Evolutionary conservation across 2,329 filamentous ascomycete genomes (phyloP).

Genomic region (Zymoseptoria tritici): DNA sequence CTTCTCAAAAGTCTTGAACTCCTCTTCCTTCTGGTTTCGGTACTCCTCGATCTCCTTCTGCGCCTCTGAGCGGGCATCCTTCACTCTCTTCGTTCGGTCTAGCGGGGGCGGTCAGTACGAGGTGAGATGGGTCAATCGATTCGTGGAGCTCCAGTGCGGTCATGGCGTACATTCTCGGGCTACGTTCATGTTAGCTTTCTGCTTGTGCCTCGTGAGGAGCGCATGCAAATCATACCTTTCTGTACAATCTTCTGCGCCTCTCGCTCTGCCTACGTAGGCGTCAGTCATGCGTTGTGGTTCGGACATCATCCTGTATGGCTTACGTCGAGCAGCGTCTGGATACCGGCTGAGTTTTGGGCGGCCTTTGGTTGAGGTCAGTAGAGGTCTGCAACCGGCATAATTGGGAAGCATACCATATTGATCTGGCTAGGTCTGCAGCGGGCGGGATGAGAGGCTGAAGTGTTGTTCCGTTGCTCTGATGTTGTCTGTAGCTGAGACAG

Average conservation of each 20-base stretch:
- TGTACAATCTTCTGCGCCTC: constrained; percentile 99
- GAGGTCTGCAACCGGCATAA: not conserved
- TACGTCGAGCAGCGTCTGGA: constrained; percentile 98
- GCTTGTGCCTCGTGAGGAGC: not conserved
- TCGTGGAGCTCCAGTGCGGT: not conserved
- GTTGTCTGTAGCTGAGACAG: not conserved
- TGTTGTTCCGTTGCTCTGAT: not conserved
- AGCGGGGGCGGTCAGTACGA: constrained; percentile 14
- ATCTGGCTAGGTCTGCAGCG: not conserved
- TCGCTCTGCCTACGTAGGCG: constrained; percentile 69
- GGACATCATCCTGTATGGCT: constrained; percentile 28
- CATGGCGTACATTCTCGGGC: constrained; percentile 72
- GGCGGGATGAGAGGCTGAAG: not conserved
- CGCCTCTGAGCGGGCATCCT: constrained; percentile 90
- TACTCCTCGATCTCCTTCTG: constrained; percentile 98
- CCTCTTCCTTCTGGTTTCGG: constrained; percentile 78
- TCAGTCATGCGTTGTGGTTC: constrained; percentile 29
- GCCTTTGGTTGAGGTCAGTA: constrained; percentile 50
- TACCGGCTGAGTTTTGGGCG: constrained; percentile 96
- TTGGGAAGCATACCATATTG: constrained; percentile 11
- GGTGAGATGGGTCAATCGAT: constrained; percentile 2
- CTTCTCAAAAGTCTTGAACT: constrained; percentile 91
- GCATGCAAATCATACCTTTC: constrained; percentile 59
- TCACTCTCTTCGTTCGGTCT: constrained; percentile 95
- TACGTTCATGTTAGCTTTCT: constrained; percentile 48